Evolutionary conservation across 352 stramenopile species (phyloP), one percentile per base, ranked within the genome.

Genomic region (Phytophthora podocarpi): DNA sequence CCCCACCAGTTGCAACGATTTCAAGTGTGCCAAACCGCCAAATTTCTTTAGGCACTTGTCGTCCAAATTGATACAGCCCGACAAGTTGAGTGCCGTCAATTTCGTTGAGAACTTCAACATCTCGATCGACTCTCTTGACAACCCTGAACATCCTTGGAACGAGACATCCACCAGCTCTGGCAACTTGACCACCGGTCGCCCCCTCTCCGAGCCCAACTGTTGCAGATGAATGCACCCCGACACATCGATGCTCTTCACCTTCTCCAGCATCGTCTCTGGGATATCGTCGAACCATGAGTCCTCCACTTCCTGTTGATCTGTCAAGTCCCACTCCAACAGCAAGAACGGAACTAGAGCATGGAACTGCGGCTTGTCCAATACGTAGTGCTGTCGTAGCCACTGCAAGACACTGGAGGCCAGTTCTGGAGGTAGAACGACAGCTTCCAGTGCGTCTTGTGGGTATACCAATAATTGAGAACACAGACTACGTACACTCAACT

Each of bases 281-380:
- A 91, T 58, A 7, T 69, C 67, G 40, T 89, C 67, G 30, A 94
- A 92, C 85, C 85, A 94, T 43, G 78, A 72, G 39, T 82, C 76
- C 12, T 85, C 56, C 0, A 92, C 70, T 8, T 91, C 69, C 10
- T 74, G 20, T 31, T 74, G 66, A n/a, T 72, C 63, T 10, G 54
- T 50, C 24, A 92, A 58, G 35, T 80, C 60, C 85, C 85, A 94
- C 37, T 89, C 74, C 21, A 88, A 65, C 27, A 77, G 53, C 12
- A 92, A 59, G 36, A 74, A 80, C n/a, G 74, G 78, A 3, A 59
- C 59, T 5, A 94, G 57, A 2, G 66, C 57, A 13, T 74, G 79
- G 47, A 94, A 94, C 39, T 83, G 70, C 16, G 74, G 55, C 18
- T 73, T 87, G 2, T 77, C 73, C 27, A 92, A 65, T 24, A 82